Evolutionary conservation across 2,329 filamentous ascomycete genomes (phyloP), one percentile per base, ranked within the genome.

Genomic region (Penicillium sclerotiorum): DNA sequence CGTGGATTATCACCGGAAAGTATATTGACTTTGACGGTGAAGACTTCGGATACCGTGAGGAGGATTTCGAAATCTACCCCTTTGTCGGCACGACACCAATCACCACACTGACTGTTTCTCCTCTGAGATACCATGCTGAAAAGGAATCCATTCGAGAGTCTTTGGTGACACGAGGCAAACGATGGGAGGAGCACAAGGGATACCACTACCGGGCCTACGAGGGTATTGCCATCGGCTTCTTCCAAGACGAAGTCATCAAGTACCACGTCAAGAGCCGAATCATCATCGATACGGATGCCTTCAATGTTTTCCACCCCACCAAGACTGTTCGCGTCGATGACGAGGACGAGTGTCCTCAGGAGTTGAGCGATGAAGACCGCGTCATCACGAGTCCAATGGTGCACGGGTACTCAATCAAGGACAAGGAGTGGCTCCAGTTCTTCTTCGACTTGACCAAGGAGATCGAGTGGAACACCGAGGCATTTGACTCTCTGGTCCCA

Each of bases 221-320:
- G 22, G 79, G 78, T 5, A 57, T 77, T 13, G 73, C 68, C 2
- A 58, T 67, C 5, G 67, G 68, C 5, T 53, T 62, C 5, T 59
- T 49, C 60, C 57, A 44, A 56, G 59, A 27, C 70, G 55, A 45
- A 8, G 36, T 27, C 2, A 35, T 50, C 38, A 57, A 51, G 12
- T 50, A 57, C 28, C 52, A 63, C 50, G 62, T 80, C 51, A 77
- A 77, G 49, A 75, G 76, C 25, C 71, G 78, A 17, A 73, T 82
- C 21, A 73, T 82, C 35, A 76, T 82, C 38, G 80, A 82, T 52
- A 73, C 73, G 0, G 73, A 78, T 27, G 78, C 77, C 30, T 81
- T 69, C 61, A 74, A 73, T 33, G 64, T 60, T 2, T 80, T 79
- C 63, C 73, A 78, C 30, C 74, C 77, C 0, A 67, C 73, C 50